phyloP scores from a whole-genome alignment of 2,329 filamentous ascomycete genomes.

The Ceratocystis albifundus region DNA sequence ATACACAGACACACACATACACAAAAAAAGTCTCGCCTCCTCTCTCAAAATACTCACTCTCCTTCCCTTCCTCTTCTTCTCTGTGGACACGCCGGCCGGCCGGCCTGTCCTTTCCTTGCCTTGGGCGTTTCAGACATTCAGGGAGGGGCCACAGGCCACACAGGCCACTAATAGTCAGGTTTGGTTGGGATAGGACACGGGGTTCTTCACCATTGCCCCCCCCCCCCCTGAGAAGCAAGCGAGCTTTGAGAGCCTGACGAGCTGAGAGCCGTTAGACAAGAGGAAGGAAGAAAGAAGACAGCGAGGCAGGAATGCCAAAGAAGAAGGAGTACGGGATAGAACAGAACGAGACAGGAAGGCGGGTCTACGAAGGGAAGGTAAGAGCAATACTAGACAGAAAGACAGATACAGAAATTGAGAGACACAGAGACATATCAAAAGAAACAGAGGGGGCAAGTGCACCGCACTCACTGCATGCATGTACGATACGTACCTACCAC shows the following conservation, averaged over 20 bases:
- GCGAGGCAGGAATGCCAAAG: not conserved
- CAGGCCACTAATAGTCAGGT: not conserved
- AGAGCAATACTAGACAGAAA: not conserved
- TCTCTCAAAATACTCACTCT: not conserved
- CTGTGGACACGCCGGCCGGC: not conserved
- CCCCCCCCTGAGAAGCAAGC: slow-evolving; percentile 4
- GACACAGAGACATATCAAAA: not conserved
- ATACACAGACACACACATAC: no score
- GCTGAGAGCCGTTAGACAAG: slow-evolving; percentile 5
- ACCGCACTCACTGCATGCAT: not conserved
- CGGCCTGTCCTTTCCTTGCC: slow-evolving; percentile 4
- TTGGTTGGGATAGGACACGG: not conserved
- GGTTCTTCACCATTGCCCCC: not conserved
- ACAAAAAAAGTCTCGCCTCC: no score
- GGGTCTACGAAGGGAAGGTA: not conserved
- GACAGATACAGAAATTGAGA: not conserved
- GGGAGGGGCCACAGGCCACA: slow-evolving; percentile 6
- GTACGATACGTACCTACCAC: not conserved
- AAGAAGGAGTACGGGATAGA: not conserved
- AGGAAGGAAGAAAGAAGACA: slow-evolving; percentile 6
- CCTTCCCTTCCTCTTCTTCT: not conserved
- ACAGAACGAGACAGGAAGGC: not conserved
- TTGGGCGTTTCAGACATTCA: slow-evolving; percentile 10
- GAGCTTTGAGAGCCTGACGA: not conserved
- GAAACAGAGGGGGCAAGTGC: not conserved